Evolutionary conservation across 768 basidiomycete genomes (phyloP).

Genomic region (Collybia nuda): DNA sequence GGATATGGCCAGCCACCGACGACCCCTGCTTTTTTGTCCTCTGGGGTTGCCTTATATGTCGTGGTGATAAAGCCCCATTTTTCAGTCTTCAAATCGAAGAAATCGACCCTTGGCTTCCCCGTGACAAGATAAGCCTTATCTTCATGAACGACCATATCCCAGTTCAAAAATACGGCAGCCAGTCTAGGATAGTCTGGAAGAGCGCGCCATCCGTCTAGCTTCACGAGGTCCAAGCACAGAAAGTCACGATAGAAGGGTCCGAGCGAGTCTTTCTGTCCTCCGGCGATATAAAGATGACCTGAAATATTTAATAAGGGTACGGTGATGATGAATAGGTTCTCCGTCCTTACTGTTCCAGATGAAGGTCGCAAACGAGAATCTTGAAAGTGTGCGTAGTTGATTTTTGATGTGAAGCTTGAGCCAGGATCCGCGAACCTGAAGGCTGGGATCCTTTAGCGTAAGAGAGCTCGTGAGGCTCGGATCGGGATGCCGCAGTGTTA

Average conservation of each 20-base stretch:
- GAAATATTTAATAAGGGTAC: neutral
- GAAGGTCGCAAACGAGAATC: constrained; percentile 22
- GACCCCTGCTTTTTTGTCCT: constrained; percentile 17
- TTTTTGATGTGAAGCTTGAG: constrained; percentile 22
- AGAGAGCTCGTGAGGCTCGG: constrained; percentile 15
- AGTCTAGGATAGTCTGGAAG: constrained; percentile 24
- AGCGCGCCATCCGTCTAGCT: constrained; percentile 21
- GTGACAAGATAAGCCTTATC: constrained; percentile 35
- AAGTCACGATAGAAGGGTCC: constrained; percentile 27
- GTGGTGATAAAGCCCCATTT: constrained; percentile 29
- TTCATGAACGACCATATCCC: constrained; percentile 23
- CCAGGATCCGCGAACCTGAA: constrained; percentile 39
- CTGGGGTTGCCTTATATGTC: constrained; percentile 15
- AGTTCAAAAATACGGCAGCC: constrained; percentile 17
- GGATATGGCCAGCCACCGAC: constrained; percentile 24
- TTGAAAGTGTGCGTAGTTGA: constrained; percentile 7
- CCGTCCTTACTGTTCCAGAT: constrained; percentile 25
- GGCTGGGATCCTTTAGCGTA: constrained; percentile 10
- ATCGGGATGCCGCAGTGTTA: constrained; percentile 27
- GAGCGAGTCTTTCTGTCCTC: constrained; percentile 20
- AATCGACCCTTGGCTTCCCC: constrained; percentile 26
- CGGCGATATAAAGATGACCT: constrained; percentile 27
- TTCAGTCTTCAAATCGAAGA: constrained; percentile 34
- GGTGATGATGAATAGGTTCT: neutral
- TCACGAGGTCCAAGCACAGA: constrained; percentile 23